These are phyloP conservation scores for Penicillium paxilli DNA, from an alignment of 495 filamentous ascomycete genomes.

Conservation along the genomic window DNA sequence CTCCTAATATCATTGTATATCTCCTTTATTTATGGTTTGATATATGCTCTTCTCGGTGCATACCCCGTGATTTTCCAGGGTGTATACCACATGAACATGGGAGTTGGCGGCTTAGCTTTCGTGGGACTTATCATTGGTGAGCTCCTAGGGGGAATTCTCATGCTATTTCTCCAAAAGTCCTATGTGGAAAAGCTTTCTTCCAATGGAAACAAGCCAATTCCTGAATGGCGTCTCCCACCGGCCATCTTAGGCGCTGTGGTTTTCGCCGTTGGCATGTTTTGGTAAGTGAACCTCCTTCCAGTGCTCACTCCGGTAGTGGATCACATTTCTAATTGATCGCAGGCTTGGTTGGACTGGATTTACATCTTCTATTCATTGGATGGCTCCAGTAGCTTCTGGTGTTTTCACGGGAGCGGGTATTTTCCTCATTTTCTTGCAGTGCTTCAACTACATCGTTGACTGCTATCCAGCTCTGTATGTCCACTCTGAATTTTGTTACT, in stretches of 20 bases:
- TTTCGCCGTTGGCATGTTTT: slow-evolving; percentile 53
- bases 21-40: slow-evolving; percentile 43
- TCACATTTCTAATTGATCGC: not conserved
- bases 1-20: slow-evolving; percentile 43
- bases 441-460: slow-evolving; percentile 37
- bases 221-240: slow-evolving; percentile 36
- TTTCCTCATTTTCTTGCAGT: slow-evolving; percentile 32
- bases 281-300: slow-evolving; percentile 25
- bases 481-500: slow-evolving; percentile 19
- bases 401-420: slow-evolving; percentile 30
- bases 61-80: slow-evolving; percentile 43
- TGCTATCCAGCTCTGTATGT: slow-evolving; percentile 61
- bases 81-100: slow-evolving; percentile 38
- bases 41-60: slow-evolving; percentile 44
- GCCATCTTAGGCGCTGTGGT: slow-evolving; percentile 49
- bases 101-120: slow-evolving; percentile 37
- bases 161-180: slow-evolving; percentile 21
- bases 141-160: slow-evolving; percentile 17
- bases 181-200: slow-evolving; percentile 26
- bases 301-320: not conserved
- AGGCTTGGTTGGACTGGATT: slow-evolving; percentile 41
- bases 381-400: slow-evolving; percentile 27
- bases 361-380: slow-evolving; percentile 30
- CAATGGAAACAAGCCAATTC: slow-evolving; percentile 27
- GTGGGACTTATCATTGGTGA: slow-evolving; percentile 40